phyloP scores from a whole-genome alignment of 306 rosid genomes.

The Ormosia semicastrata region DNA sequence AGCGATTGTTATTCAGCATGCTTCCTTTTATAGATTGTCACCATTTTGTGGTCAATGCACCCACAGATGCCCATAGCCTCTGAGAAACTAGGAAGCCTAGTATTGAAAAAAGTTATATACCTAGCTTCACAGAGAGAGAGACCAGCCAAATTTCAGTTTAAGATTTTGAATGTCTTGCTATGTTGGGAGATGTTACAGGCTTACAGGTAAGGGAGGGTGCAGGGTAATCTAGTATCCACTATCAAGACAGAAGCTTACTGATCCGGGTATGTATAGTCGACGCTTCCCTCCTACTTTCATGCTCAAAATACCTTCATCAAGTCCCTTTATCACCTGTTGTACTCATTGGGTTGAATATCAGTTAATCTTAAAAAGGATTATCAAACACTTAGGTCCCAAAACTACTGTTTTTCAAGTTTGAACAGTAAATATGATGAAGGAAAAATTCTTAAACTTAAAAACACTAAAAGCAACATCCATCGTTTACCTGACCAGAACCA shows the following conservation, averaged over 20 bases:
- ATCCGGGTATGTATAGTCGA: slow-evolving; percentile 85
- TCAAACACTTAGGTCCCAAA: not conserved
- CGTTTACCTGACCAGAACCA: slow-evolving; percentile 85
- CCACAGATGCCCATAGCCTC: slow-evolving; percentile 1
- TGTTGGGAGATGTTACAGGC: slow-evolving; percentile 1
- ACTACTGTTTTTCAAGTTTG: not conserved
- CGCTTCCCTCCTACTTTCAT: slow-evolving; percentile 96
- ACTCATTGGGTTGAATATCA: slow-evolving; percentile 30
- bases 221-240: not conserved
- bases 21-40: not conserved
- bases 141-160: not conserved
- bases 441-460: not conserved
- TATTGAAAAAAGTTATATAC: not conserved
- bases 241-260: slow-evolving; percentile 57
- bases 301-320: slow-evolving; percentile 87
- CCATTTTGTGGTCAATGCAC: slow-evolving; percentile 1
- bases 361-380: not conserved
- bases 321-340: slow-evolving; percentile 93
- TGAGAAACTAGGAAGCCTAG: not conserved
- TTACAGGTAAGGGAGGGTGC: not conserved
- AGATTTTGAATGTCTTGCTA: slow-evolving; percentile 1
- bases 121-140: not conserved
- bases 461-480: not conserved
- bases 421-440: not conserved
- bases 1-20: not conserved